A percentile compares a stretch with the other conserved stretches of the same genome.
Conservation (phyloP, 148 eudicot genomes). For the Nepenthes mirabilis region DNA sequence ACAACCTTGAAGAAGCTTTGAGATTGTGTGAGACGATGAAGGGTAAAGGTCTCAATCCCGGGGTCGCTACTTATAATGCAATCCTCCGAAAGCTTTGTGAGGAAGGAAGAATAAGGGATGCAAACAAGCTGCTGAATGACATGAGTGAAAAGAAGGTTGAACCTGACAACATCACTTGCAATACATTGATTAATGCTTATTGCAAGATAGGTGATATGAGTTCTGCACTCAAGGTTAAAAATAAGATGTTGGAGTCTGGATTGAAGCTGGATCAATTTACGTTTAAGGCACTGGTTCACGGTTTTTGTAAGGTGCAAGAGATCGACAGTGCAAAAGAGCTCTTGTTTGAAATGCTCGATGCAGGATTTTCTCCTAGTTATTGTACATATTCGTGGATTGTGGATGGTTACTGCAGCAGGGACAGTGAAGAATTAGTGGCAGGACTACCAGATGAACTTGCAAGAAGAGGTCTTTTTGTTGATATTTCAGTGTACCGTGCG, state of each 20-base stretch:
- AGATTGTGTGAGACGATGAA: conserved; percentile 46
- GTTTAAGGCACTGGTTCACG: conserved; percentile 72
- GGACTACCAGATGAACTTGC: conserved; percentile 45
- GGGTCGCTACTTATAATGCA: conserved; percentile 68
- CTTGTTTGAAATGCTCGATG: conserved; percentile 53
- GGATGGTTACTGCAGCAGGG: conserved; percentile 50
- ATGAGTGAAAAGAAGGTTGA: conserved; percentile 71
- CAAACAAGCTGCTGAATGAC: conserved; percentile 61
- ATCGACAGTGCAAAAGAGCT: conserved; percentile 50
- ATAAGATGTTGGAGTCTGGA: conserved; percentile 65
- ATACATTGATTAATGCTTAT: conserved; percentile 84
- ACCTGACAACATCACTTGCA: conserved; percentile 81
- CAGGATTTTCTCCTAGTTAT: conserved; percentile 63
- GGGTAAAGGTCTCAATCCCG: conserved; percentile 47
- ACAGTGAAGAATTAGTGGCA: conserved; percentile 42
- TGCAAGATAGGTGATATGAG: conserved; percentile 77
- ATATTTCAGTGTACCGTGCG: conserved; percentile 68
- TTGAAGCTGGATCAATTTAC: conserved; percentile 54
- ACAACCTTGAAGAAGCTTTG: conserved; percentile 54
- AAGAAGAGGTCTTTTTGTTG: conserved; percentile 39
- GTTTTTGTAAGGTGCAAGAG: conserved; percentile 51
- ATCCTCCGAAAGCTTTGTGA: conserved; percentile 71
- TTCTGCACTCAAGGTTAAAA: conserved; percentile 54
- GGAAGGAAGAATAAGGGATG: conserved; percentile 71
- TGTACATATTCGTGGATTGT: conserved; percentile 74